phyloP scores from a whole-genome alignment of 345 rosid genomes.

The Boechera retrofracta region DNA sequence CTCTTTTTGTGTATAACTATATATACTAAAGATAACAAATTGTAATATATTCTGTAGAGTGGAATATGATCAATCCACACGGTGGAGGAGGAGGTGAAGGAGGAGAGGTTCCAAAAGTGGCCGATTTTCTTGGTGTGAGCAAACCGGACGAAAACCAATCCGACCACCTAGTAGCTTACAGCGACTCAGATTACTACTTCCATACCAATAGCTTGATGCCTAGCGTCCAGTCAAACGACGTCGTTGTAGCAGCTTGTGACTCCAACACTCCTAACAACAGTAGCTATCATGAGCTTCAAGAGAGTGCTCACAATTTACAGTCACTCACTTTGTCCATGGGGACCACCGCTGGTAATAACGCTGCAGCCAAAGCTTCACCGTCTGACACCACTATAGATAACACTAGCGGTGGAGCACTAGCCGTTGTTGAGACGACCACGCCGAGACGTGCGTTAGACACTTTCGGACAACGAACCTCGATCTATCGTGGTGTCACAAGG shows the following conservation, averaged over 20 bases:
- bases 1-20: constrained; percentile 3
- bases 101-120: constrained; percentile 84
- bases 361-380: constrained; percentile 41
- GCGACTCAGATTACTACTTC: constrained; percentile 65
- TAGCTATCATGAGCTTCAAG: constrained; percentile 66
- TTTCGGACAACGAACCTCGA: constrained; percentile 97
- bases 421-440: constrained; percentile 57
- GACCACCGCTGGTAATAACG: constrained; percentile 46
- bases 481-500: constrained; percentile 99
- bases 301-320: constrained; percentile 74
- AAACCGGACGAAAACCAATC: constrained; percentile 74
- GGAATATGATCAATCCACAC: constrained; percentile 75
- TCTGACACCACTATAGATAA: constrained; percentile 63
- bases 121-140: constrained; percentile 95
- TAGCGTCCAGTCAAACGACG: constrained; percentile 53
- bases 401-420: constrained; percentile 57
- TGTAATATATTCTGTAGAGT: constrained; percentile 52
- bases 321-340: constrained; percentile 94
- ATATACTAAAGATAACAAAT: not conserved
- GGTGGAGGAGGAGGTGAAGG: constrained; percentile 45
- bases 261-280: constrained; percentile 44
- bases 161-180: constrained; percentile 66
- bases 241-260: constrained; percentile 39
- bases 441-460: constrained; percentile 91
- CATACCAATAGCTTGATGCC: constrained; percentile 59